These are phyloP conservation scores for Fusarium piperis DNA, from an alignment of 2,329 filamentous ascomycete species.

Conservation along the genomic window DNA sequence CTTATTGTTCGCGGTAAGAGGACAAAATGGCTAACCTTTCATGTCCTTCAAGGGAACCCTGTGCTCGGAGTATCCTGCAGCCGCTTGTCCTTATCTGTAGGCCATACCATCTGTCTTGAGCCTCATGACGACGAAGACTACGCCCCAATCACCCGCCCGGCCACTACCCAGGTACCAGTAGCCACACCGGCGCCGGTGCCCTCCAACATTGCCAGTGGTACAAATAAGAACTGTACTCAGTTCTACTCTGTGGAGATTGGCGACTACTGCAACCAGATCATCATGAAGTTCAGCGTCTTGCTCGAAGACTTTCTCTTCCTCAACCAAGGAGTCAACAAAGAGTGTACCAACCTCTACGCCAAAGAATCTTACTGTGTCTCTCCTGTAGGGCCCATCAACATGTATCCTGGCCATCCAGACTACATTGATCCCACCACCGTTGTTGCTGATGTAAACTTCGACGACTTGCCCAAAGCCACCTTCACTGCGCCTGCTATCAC, in stretches of 20 bases:
- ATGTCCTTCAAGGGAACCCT: not conserved
- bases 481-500: constrained; percentile 5
- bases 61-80: not conserved
- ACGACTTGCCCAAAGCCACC: not conserved
- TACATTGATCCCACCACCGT: not conserved
- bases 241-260: constrained; percentile 43
- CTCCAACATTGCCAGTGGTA: constrained; percentile 23
- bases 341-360: constrained; percentile 48
- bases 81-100: constrained; percentile 2
- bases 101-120: constrained; percentile 12
- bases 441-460: not conserved
- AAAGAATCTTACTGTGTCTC: constrained; percentile 46
- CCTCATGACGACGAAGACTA: constrained; percentile 2
- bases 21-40: not conserved
- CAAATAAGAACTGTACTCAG: not conserved
- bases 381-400: constrained; percentile 19
- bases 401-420: constrained; percentile 6
- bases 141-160: not conserved
- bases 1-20: not conserved
- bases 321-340: constrained; percentile 44
- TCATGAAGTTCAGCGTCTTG: constrained; percentile 43
- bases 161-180: not conserved
- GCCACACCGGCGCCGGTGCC: constrained; percentile 12
- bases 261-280: constrained; percentile 49
- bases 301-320: constrained; percentile 47